phyloP scores from a whole-genome alignment of 352 stramenopile genomes.

The Peronospora belbahrii region DNA sequence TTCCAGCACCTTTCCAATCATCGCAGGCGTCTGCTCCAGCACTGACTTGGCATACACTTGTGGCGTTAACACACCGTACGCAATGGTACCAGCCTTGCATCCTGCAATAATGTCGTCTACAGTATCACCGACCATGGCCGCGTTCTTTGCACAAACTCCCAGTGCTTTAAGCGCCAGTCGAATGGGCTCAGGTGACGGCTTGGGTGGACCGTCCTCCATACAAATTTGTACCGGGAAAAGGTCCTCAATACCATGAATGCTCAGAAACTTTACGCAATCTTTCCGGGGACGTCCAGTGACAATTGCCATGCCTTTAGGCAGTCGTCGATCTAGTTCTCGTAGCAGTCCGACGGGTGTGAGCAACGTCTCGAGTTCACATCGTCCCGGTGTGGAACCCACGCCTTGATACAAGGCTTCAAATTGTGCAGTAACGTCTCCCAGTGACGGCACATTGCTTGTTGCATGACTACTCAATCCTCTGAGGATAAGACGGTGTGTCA shows the following conservation, averaged over 20 bases:
- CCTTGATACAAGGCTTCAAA: conserved; percentile 96
- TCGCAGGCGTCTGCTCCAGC: conserved; percentile 44
- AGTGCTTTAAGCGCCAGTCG: conserved; percentile 78
- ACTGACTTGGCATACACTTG: conserved; percentile 75
- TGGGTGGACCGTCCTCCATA: conserved; percentile 94
- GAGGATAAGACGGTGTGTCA: conserved; percentile 87
- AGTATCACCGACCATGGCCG: conserved; percentile 93
- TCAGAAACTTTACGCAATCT: conserved; percentile 93
- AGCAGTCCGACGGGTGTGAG: conserved; percentile 84
- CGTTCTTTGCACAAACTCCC: conserved; percentile 57
- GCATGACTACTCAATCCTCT: conserved; percentile 14
- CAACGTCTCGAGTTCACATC: conserved; percentile 89
- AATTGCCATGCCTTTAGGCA: conserved; percentile 84
- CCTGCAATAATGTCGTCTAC: conserved; percentile 92
- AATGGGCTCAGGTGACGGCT: conserved; percentile 90
- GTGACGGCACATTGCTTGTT: conserved; percentile 26
- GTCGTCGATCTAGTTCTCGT: conserved; percentile 66
- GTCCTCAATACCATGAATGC: conserved; percentile 65
- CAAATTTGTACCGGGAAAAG: conserved; percentile 89
- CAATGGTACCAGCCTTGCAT: conserved; percentile 52
- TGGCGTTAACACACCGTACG: conserved; percentile 83
- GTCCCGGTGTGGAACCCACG: conserved; percentile 40
- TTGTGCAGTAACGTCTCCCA: conserved; percentile 88
- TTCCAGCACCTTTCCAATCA: conserved; percentile 45
- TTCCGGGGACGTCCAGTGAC: conserved; percentile 90